Evolutionary conservation across 2,329 filamentous ascomycete genomes (phyloP), one percentile per base, ranked within the genome.

Genomic region (Cercospora sojina): DNA sequence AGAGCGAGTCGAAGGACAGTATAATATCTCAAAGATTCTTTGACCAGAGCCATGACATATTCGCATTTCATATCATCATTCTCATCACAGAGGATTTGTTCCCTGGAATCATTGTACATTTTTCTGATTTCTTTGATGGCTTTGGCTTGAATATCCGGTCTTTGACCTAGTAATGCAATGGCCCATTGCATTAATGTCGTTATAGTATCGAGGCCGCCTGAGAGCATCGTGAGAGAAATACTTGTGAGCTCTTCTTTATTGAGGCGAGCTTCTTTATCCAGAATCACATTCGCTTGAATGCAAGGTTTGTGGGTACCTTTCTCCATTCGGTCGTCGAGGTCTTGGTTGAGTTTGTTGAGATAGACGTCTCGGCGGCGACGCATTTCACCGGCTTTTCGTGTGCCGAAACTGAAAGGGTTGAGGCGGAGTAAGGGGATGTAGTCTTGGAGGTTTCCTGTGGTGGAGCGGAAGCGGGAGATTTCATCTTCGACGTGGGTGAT

Each of bases 221-320:
- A 88, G 4, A 90, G 79, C 88, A 91, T 90, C 0, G 88, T 90
- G 67, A 90, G 76, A 68, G 86, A 88, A 71, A 90, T 90, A 0
- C 85, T 87, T 0, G 83, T 88, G 38, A 90, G 80, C 69, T 90
- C 88, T 59, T 85, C 86, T 43, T 83, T 82, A 76, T 85, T 88
- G 16, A 90, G 78, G 68, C 85, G 87, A 0, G 87, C 84, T 41
- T 90, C 87, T 70, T 86, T 83, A 69, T 90, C 87, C 56, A 85
- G 78, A 66, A 90, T 88, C 32, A 90, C 84, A 67, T 89, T 90
- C 3, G 86, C 87, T 67, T 90, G 87, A 51, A 90, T 90, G 72
- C 88, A 90, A 0, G 87, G 86, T 70, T 84, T 83, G 73, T 89
- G 83, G 0, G 80, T 87, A 0, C 87, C 87, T 53, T 85, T 85